Percentiles rank a stretch among this genome's conserved stretches.
These are phyloP conservation scores for Gastrolobium bilobum DNA, from an alignment of 306 rosid genomes.

Conservation along the genomic window DNA sequence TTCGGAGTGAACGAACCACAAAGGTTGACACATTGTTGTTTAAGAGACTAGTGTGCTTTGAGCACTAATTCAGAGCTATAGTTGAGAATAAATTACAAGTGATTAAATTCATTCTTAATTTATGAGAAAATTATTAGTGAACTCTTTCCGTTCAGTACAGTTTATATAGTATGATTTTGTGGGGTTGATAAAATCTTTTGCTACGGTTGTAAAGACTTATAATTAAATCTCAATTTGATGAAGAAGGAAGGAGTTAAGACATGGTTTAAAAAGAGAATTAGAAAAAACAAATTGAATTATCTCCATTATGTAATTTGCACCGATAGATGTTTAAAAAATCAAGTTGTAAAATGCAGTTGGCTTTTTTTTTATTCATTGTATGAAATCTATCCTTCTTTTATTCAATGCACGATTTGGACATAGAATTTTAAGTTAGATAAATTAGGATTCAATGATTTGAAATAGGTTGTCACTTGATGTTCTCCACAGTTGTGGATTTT, in stretches of 20 bases:
- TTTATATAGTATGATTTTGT: neutral
- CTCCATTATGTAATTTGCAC: neutral
- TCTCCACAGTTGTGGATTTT: neutral
- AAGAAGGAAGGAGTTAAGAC: neutral
- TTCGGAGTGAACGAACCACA: neutral
- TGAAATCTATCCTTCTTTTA: neutral
- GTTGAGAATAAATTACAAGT: neutral
- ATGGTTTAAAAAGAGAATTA: neutral
- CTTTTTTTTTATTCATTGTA: neutral
- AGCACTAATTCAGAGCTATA: neutral
- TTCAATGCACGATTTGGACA: neutral
- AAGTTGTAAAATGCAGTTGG: neutral
- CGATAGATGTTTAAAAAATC: neutral
- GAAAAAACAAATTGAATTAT: no score
- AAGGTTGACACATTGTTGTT: slow-evolving; percentile 34
- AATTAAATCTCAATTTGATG: neutral
- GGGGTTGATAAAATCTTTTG: neutral
- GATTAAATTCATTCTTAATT: neutral
- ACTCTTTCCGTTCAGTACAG: neutral
- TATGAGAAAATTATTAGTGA: slow-evolving; percentile 1
- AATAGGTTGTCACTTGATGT: neutral
- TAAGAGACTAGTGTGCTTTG: neutral
- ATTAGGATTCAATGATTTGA: neutral
- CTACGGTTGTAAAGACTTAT: neutral
- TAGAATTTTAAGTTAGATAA: neutral